These are phyloP conservation scores for Crucihimalaya himalaica DNA, from an alignment of 345 rosid species.

Conservation along the genomic window DNA sequence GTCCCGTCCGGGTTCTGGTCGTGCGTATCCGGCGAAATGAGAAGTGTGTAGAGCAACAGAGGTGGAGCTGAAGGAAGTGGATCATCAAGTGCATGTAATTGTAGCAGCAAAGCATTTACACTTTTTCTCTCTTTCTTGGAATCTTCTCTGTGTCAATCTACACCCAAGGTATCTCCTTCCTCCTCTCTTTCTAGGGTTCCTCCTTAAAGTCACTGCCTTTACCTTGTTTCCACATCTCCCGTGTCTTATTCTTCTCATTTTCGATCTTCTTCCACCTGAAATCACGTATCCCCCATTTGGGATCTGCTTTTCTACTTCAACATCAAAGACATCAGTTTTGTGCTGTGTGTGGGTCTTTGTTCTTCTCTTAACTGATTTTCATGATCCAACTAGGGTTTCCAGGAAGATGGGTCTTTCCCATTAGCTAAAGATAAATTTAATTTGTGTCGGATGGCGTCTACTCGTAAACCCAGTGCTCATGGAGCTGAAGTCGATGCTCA, in stretches of 20 bases:
- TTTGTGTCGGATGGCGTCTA: constrained; percentile 34
- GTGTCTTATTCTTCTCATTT: constrained; percentile 5
- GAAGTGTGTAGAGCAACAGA: constrained; percentile 16
- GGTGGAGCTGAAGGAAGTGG: constrained; percentile 9
- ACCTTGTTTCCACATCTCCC: constrained; percentile 26
- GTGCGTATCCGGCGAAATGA: constrained; percentile 28
- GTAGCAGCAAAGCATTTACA: background rate
- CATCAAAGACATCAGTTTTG: background rate
- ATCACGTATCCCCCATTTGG: constrained; percentile 7
- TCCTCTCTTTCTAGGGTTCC: constrained; percentile 35
- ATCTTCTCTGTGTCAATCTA: constrained; percentile 22
- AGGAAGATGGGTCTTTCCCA: constrained; percentile 23
- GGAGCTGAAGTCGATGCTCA: constrained; percentile 46
- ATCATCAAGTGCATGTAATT: constrained; percentile 22
- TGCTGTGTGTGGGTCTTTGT: background rate
- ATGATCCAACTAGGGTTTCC: constrained; percentile 28
- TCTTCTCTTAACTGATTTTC: constrained; percentile 26
- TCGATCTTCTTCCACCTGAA: background rate
- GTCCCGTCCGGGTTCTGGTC: constrained; percentile 21
- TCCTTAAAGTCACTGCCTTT: constrained; percentile 22
- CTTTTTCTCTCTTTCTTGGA: constrained; percentile 26
- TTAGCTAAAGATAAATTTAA: constrained; percentile 4
- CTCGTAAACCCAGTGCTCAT: constrained; percentile 45
- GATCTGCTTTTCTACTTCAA: constrained; percentile 8
- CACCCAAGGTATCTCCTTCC: constrained; percentile 34